Evolutionary conservation across 2,329 filamentous ascomycete species (phyloP).

Genomic region (Alternaria brassicae): DNA sequence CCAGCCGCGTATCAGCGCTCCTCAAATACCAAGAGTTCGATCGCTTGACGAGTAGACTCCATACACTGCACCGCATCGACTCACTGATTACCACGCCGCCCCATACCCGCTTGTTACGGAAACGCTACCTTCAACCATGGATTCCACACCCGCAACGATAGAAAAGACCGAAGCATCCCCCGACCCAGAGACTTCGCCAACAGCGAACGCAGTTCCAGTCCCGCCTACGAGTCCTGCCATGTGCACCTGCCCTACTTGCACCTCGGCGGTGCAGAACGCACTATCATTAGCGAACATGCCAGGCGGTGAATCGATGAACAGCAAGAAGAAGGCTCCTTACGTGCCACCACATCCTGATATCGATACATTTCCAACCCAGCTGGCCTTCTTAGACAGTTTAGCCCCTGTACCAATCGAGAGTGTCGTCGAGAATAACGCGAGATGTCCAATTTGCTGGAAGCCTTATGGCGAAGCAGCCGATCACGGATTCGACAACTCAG

Average conservation of each 20-base stretch:
- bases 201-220: neutral
- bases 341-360: neutral
- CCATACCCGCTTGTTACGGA: neutral
- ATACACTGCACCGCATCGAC: neutral
- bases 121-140: neutral
- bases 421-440: neutral
- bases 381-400: neutral
- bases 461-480: neutral
- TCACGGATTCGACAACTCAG: neutral
- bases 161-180: accelerated
- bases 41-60: neutral
- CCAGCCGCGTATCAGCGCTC: neutral
- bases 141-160: neutral
- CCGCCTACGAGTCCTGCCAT: too few relatives aligned
- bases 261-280: neutral
- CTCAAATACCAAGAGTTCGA: too few relatives aligned
- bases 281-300: neutral
- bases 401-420: neutral
- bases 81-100: neutral
- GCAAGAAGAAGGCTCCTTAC: neutral
- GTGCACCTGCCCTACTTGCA: neutral
- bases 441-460: neutral
- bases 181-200: neutral
- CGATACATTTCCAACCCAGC: neutral
- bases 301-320: neutral